A percentile compares a stretch with the other conserved stretches of the same genome.
phyloP scores from a whole-genome alignment of 1,284 basidiomycete species.

The Apiotrichum akiyoshidainum region DNA sequence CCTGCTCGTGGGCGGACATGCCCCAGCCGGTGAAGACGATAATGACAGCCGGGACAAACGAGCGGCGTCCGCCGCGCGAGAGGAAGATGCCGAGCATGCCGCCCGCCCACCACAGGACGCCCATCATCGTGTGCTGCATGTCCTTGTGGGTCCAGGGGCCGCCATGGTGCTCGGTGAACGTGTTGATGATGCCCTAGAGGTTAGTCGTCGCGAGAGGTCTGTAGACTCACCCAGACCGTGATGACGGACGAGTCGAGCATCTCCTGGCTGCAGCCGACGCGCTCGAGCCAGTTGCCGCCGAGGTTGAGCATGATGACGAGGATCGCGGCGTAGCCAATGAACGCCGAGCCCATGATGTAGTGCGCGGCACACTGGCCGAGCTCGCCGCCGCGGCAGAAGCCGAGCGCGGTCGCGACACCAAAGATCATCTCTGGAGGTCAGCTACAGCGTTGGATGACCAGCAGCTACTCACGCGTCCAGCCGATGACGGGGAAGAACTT shows the following conservation, averaged over 20 bases:
- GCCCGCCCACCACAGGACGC: conserved; percentile 80
- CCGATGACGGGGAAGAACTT: conserved; percentile 81
- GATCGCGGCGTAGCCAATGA: conserved; percentile 80
- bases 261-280: conserved; percentile 62
- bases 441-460: no score
- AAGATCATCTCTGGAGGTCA: conserved; percentile 54
- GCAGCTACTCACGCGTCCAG: conserved; percentile 77
- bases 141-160: conserved; percentile 78
- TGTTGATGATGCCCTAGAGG: conserved; percentile 65
- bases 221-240: conserved; percentile 69
- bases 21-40: conserved; percentile 90
- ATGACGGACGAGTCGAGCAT: conserved; percentile 90
- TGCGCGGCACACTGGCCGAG: conserved; percentile 81
- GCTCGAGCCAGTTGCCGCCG: conserved; percentile 75
- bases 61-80: conserved; percentile 76
- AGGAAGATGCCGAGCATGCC: conserved; percentile 84
- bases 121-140: conserved; percentile 84
- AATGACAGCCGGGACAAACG: conserved; percentile 76
- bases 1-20: conserved; percentile 87
- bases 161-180: conserved; percentile 88
- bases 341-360: conserved; percentile 82
- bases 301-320: conserved; percentile 78
- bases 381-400: conserved; percentile 65
- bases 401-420: conserved; percentile 47
- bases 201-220: background rate